phyloP scores from a whole-genome alignment of 176 grass and related monocot species.

The Areca catechu region DNA sequence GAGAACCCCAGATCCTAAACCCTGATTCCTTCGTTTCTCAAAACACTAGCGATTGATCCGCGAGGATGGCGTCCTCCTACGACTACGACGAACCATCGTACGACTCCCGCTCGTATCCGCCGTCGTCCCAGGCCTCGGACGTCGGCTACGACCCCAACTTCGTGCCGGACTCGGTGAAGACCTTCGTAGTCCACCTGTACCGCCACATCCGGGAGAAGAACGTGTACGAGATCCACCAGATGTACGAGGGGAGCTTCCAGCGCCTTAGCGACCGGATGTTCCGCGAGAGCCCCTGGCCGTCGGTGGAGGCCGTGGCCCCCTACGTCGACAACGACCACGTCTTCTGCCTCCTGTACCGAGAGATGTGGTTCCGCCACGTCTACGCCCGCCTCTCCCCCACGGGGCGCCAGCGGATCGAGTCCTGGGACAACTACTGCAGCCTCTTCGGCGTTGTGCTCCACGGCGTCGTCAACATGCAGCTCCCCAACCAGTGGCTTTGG shows the following conservation, averaged over 20 bases:
- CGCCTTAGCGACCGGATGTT: conserved; percentile 93
- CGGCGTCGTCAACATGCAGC: conserved; percentile 98
- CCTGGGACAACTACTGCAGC: conserved; percentile 92
- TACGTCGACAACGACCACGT: conserved; percentile 95
- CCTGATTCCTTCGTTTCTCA: too few relatives aligned
- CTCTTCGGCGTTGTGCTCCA: conserved; percentile 87
- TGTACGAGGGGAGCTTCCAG: conserved; percentile 96
- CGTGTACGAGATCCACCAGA: conserved; percentile 99
- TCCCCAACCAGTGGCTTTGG: conserved; percentile 99
- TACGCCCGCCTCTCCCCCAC: conserved; percentile 74
- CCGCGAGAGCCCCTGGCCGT: conserved; percentile 74
- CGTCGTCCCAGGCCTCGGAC: conserved; percentile 12
- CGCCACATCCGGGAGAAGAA: conserved; percentile 98
- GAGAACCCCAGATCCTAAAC: too few relatives aligned
- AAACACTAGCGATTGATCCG: too few relatives aligned
- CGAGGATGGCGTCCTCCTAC: conserved; percentile 4
- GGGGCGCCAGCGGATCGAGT: conserved; percentile 63
- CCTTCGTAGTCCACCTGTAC: conserved; percentile 90
- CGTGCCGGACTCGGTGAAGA: conserved; percentile 94
- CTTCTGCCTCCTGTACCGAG: conserved; percentile 89
- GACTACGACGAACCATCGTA: conserved; percentile 2
- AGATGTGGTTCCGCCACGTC: conserved; percentile 97
- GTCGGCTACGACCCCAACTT: conserved; percentile 73
- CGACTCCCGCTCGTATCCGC: conserved; percentile 18
- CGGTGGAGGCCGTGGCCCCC: conserved; percentile 58